Base-by-base conservation (phyloP, 1,139 yeast genomes). In the Pichia sp. region DNA sequence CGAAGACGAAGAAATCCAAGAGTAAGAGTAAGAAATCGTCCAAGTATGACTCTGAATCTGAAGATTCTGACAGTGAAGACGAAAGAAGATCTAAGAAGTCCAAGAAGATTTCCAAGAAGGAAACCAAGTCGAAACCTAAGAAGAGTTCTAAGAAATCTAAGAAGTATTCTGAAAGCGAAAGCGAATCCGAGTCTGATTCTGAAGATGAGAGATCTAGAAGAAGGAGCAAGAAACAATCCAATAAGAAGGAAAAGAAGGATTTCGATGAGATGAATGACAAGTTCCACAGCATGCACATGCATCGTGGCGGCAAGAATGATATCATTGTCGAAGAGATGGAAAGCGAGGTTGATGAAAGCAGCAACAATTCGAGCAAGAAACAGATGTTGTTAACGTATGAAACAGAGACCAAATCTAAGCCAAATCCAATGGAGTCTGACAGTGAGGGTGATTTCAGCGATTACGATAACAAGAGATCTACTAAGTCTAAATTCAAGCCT, bases 371-470 rank as follows among this genome's bases (percentile, higher is more conserved):
- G 6, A 22, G 18, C 11, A 37, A 21, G 11, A 36, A 20, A 36
- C 45, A 36, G 20, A 42, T 21, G 28, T 14, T 37, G 10, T 14
- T 42, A 4, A 42, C 40, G 3, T 42, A 42, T 33, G 34, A 22
- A 20, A n/a, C n/a, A n/a, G n/a, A n/a, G n/a, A n/a, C n/a, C 9
- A 45, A 41, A 30, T 27, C 20, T 10, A 44, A 30, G n/a, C 31
- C 40, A 11, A 46, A 43, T 17, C 44, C 46, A 28, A 21, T 40
- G 24, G 40, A 43, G 8, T 39, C 38, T 10, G 45, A 32, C 2
- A 40, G 31, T n/a, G 48, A 42, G 19, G 31, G 14, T 8, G 40
- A 42, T 6, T 45, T 19, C 11, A 31, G 34, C 22, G 36, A 35
- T 15, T 33, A 38, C 17, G 38, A 42, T 19, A 9, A 22, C 3